Percentiles rank a stretch among this genome's conserved stretches.
phyloP scores from a whole-genome alignment of 2,329 filamentous ascomycete genomes.

The Aspergillus texensis region DNA sequence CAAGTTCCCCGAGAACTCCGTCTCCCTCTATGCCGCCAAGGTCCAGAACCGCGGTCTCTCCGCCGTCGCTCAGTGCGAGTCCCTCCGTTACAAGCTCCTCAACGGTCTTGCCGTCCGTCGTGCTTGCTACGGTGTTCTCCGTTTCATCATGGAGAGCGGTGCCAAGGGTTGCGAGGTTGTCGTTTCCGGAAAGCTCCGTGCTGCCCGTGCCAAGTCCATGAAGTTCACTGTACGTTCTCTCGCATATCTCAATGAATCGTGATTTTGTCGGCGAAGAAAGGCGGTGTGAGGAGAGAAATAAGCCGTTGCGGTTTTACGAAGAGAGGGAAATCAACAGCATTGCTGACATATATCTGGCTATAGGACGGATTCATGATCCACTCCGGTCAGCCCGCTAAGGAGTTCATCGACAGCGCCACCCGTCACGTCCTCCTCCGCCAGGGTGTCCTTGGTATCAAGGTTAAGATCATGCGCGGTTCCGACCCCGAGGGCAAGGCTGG shows the following conservation, averaged over 20 bases:
- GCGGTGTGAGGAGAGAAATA: neutral
- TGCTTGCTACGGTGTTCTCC: conserved; percentile 99
- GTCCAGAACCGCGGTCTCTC: conserved; percentile 99
- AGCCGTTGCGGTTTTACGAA: neutral
- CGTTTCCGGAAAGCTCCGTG: conserved; percentile 97
- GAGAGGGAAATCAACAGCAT: neutral
- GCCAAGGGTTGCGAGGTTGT: conserved; percentile 99
- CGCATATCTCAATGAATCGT: neutral
- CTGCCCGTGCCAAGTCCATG: conserved; percentile 99
- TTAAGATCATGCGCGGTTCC: conserved; percentile 99
- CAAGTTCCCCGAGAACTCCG: conserved; percentile 99
- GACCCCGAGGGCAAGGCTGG: conserved; percentile 99
- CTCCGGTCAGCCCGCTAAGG: conserved; percentile 98
- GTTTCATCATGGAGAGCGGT: conserved; percentile 99
- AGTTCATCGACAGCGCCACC: conserved; percentile 98
- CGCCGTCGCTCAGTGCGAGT: conserved; percentile 99
- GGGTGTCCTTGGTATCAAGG: conserved; percentile 99
- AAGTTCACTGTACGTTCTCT: conserved; percentile 85
- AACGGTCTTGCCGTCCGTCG: conserved; percentile 98
- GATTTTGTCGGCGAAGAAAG: neutral
- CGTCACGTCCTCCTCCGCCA: conserved; percentile 99
- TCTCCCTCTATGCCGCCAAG: conserved; percentile 99
- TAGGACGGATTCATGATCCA: conserved; percentile 99
- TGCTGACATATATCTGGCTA: conserved; percentile 17
- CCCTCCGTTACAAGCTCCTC: conserved; percentile 99